A percentile compares a stretch with the other conserved stretches of the same genome.
Conservation (phyloP, 495 filamentous ascomycete genomes). For the Hypoxylon crocopeplum region DNA sequence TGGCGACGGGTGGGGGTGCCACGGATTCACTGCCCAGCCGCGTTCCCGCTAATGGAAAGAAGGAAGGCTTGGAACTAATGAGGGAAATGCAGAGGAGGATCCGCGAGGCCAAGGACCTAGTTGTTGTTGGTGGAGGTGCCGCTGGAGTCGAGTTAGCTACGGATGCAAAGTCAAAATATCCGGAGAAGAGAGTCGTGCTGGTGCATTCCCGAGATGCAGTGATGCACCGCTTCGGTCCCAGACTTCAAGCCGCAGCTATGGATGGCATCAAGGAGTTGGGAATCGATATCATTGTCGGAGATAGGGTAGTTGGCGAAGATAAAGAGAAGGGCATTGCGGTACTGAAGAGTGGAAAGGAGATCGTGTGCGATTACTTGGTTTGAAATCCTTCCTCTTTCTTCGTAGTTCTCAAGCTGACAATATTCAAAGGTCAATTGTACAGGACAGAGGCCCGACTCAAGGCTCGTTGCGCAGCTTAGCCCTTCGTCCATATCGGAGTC, state of each 20-base stretch:
- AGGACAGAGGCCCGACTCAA: conserved; percentile 64
- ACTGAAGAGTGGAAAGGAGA: conserved; percentile 41
- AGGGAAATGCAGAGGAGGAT: conserved; percentile 46
- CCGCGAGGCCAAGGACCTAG: conserved; percentile 50
- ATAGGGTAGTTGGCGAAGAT: conserved; percentile 21
- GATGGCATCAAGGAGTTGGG: conserved; percentile 48
- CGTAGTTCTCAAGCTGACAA: conserved; percentile 6
- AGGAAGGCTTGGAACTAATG: conserved; percentile 56
- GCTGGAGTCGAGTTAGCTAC: conserved; percentile 67
- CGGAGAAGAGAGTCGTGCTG: conserved; percentile 62
- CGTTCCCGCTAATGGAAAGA: conserved; percentile 50
- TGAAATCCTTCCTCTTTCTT: background rate
- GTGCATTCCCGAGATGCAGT: conserved; percentile 63
- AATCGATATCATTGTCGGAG: conserved; percentile 44
- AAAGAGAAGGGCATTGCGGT: conserved; percentile 30
- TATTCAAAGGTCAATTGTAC: conserved; percentile 55
- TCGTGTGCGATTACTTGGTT: conserved; percentile 50
- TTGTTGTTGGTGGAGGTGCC: conserved; percentile 67
- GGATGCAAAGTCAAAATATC: conserved; percentile 65
- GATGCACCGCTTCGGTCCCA: conserved; percentile 59
- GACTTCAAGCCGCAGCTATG: conserved; percentile 55
- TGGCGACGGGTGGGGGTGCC: conserved; percentile 57
- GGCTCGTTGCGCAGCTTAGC: conserved; percentile 50
- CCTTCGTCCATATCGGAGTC: conserved; percentile 56
- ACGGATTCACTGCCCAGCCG: conserved; percentile 61